Evolutionary conservation across 2,329 filamentous ascomycete genomes (phyloP).

Genomic region (Cordyceps tenuipes): DNA sequence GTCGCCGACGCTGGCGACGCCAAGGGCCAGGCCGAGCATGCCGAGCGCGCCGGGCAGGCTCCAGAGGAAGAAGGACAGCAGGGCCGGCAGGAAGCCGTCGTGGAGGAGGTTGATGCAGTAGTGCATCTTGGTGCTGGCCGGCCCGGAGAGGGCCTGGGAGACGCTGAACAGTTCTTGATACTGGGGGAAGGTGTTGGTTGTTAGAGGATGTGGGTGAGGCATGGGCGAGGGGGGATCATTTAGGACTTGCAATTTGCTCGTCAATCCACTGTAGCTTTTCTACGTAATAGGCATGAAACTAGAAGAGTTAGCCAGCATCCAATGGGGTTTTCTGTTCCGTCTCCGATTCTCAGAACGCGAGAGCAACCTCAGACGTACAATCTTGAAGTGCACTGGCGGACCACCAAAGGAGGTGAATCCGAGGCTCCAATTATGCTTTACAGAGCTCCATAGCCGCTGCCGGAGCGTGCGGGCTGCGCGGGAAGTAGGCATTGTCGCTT

Average conservation of each 20-base stretch:
- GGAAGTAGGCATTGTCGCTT: background rate
- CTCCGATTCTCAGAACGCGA: background rate
- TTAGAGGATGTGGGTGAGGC: background rate
- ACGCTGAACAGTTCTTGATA: slow-evolving; percentile 67
- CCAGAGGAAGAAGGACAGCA: slow-evolving; percentile 57
- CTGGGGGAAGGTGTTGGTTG: slow-evolving; percentile 25
- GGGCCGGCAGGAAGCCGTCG: slow-evolving; percentile 47
- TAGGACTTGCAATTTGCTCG: slow-evolving; percentile 48
- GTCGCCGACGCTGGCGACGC: slow-evolving; percentile 51
- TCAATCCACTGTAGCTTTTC: slow-evolving; percentile 55
- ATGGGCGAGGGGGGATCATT: too few relatives aligned
- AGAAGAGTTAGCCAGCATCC: background rate
- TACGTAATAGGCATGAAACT: slow-evolving; percentile 55
- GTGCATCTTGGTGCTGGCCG: slow-evolving; percentile 62
- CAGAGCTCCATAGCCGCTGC: background rate
- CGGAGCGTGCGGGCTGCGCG: background rate
- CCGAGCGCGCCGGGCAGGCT: slow-evolving; percentile 60
- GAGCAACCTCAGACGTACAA: slow-evolving; percentile 28
- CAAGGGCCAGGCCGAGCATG: slow-evolving; percentile 60
- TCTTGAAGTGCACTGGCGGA: slow-evolving; percentile 62
- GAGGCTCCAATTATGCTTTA: slow-evolving; percentile 43
- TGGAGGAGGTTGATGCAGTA: slow-evolving; percentile 61
- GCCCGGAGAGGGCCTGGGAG: slow-evolving; percentile 59
- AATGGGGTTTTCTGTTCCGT: too few relatives aligned
- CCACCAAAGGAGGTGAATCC: slow-evolving; percentile 60